These are phyloP conservation scores for Waitea zeae DNA, from an alignment of 1,284 basidiomycete genomes.

Conservation along the genomic window DNA sequence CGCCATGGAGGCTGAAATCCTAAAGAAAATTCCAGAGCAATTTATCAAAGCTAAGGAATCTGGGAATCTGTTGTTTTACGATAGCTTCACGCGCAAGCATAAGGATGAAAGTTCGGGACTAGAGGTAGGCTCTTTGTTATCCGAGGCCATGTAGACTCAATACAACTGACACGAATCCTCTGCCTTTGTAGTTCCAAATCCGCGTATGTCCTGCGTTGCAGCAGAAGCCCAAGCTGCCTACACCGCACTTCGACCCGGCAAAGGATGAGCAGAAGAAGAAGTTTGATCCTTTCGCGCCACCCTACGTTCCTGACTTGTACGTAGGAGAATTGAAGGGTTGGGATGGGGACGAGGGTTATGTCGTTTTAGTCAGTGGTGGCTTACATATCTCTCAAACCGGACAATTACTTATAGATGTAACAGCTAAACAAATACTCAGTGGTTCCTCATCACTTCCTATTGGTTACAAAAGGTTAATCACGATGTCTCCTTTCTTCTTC, in stretches of 20 bases:
- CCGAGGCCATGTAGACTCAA: no score
- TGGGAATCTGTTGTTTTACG: constrained; percentile 63
- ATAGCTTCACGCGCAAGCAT: constrained; percentile 45
- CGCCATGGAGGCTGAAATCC: constrained; percentile 42
- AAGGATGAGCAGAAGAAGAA: constrained; percentile 16
- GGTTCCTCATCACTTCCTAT: constrained; percentile 63
- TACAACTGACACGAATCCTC: constrained; percentile 1
- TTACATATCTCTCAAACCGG: not conserved
- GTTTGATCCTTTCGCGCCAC: constrained; percentile 62
- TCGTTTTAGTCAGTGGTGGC: constrained; percentile 43
- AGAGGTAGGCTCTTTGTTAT: constrained; percentile 27
- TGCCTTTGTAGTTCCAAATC: constrained; percentile 51
- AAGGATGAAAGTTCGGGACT: constrained; percentile 33
- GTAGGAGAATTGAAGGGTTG: constrained; percentile 57
- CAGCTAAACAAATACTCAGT: constrained; percentile 81
- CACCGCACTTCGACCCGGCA: constrained; percentile 22
- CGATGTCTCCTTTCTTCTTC: not conserved
- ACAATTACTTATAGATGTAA: not conserved
- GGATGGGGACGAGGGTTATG: constrained; percentile 45
- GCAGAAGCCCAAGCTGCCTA: constrained; percentile 44
- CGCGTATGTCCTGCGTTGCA: constrained; percentile 67
- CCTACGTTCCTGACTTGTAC: constrained; percentile 58
- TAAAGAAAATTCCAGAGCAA: constrained; percentile 35
- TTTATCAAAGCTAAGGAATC: constrained; percentile 46
- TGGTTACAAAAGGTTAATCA: constrained; percentile 50